Conservation (phyloP, 1,139 yeast species). For the Candida smagusa region DNA sequence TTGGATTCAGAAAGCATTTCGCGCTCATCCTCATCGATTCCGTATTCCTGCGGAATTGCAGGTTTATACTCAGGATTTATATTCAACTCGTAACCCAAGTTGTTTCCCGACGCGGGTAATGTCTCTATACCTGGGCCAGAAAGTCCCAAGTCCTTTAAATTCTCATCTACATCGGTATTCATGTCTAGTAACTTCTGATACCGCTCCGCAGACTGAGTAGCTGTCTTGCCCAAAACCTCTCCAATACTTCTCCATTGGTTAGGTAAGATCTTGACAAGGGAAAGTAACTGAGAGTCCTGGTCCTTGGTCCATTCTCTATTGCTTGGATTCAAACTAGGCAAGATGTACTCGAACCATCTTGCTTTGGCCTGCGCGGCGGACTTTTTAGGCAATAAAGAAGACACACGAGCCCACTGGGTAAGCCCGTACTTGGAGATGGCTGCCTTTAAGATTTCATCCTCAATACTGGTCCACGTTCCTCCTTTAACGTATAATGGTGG, state of each 20-base stretch:
- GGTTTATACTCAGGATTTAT: constrained; percentile 78
- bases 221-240: constrained; percentile 76
- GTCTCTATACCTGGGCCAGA: constrained; percentile 60
- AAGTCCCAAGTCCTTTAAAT: constrained; percentile 32
- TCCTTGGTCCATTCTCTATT: constrained; percentile 70
- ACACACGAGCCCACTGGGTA: constrained; percentile 92
- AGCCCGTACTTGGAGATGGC: constrained; percentile 92
- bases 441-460: constrained; percentile 85
- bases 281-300: constrained; percentile 73
- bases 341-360: constrained; percentile 87
- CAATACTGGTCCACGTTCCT: constrained; percentile 88
- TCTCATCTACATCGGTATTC: constrained; percentile 9
- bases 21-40: constrained; percentile 77
- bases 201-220: constrained; percentile 84
- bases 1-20: constrained; percentile 94
- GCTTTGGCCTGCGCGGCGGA: constrained; percentile 91
- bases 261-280: constrained; percentile 69
- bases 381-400: constrained; percentile 80
- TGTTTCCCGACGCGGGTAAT: constrained; percentile 38
- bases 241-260: constrained; percentile 95
- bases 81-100: constrained; percentile 53
- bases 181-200: constrained; percentile 70
- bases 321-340: constrained; percentile 51
- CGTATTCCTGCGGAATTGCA: constrained; percentile 75
- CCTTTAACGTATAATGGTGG: constrained; percentile 75